Evolutionary conservation across 805 yeast genomes (phyloP).

Genomic region (Saccharomycopsis capsularis): DNA sequence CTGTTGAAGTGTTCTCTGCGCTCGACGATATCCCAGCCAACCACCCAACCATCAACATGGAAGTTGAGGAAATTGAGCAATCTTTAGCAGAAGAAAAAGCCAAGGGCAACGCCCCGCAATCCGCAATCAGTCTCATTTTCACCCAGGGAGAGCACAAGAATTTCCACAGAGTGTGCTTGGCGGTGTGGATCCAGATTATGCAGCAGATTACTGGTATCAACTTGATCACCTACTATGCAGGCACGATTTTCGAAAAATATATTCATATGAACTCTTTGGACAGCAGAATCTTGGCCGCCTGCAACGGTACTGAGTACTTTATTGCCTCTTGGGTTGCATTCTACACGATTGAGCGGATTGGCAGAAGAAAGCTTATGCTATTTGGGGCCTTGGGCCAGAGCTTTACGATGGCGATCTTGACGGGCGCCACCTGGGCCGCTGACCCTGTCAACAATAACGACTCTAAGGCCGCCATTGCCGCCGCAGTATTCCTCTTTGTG

Average conservation of each 20-base stretch:
- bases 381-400: conserved; percentile 47
- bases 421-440: conserved; percentile 36
- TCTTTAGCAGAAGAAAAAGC: conserved; percentile 26
- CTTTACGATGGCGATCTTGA: conserved; percentile 35
- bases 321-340: conserved; percentile 48
- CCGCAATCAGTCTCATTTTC: conserved; percentile 33
- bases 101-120: conserved; percentile 41
- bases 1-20: conserved; percentile 16
- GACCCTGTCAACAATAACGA: conserved; percentile 31
- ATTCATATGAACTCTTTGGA: conserved; percentile 45
- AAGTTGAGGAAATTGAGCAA: conserved; percentile 12
- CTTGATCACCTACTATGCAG: conserved; percentile 59
- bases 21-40: conserved; percentile 9
- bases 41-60: conserved; percentile 1
- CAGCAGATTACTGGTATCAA: conserved; percentile 69
- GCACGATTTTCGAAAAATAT: conserved; percentile 46
- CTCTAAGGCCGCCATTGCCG: conserved; percentile 44
- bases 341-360: conserved; percentile 51
- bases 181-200: conserved; percentile 60
- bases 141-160: conserved; percentile 53
- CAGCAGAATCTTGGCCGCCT: conserved; percentile 58
- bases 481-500: conserved; percentile 56
- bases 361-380: conserved; percentile 58
- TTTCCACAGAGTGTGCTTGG: conserved; percentile 51
- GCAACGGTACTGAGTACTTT: conserved; percentile 54